These are phyloP conservation scores for Lycium barbarum DNA, from an alignment of 257 asterid genomes.

Conservation along the genomic window DNA sequence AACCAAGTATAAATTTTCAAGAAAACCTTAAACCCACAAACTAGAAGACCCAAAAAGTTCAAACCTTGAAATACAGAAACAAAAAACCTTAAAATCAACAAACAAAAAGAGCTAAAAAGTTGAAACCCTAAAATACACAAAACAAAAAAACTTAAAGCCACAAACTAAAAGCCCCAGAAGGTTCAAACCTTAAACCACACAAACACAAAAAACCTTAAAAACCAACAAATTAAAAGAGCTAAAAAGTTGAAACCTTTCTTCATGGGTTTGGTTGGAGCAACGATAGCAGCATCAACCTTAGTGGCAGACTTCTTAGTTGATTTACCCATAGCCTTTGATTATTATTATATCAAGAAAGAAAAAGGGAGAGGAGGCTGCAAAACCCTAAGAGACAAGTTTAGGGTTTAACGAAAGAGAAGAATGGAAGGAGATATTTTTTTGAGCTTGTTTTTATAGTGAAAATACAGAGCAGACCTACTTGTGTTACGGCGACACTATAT, in stretches of 20 bases:
- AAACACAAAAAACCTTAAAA: not conserved
- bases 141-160: not conserved
- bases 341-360: not conserved
- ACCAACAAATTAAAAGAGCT: not conserved
- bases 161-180: not conserved
- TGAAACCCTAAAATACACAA: too few species aligned
- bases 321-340: constrained; percentile 43
- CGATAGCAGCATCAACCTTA: constrained; percentile 45
- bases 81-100: not conserved
- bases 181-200: not conserved
- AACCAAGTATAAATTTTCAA: too few species aligned
- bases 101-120: not conserved
- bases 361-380: not conserved
- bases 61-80: not conserved
- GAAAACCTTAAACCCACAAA: not conserved
- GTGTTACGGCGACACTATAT: constrained; percentile 17
- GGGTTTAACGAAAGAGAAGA: constrained; percentile 35
- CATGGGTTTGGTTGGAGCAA: constrained; percentile 50
- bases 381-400: constrained; percentile 37
- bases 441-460: constrained; percentile 20
- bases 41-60: not conserved
- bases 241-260: constrained; percentile 54
- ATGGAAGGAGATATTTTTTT: not conserved
- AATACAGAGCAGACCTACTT: not conserved
- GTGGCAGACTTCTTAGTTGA: constrained; percentile 43